Evolutionary conservation across 2,329 filamentous ascomycete species (phyloP).

Genomic region (Claviceps sp.): DNA sequence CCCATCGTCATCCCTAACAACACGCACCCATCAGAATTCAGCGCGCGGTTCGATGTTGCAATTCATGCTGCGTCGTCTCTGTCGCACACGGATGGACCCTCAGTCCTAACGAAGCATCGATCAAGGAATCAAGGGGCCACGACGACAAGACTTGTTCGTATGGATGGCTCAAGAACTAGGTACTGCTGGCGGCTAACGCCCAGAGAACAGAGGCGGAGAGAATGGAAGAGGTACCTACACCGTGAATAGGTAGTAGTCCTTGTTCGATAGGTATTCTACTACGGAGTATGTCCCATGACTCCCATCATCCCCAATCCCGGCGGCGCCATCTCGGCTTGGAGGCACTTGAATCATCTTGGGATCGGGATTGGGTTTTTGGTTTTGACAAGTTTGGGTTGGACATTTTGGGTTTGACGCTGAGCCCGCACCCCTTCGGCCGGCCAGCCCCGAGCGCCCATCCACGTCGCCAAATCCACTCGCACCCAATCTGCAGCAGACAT

Average conservation of each 20-base stretch:
- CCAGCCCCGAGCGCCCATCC: background rate
- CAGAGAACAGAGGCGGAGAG: background rate
- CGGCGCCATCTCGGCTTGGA: background rate
- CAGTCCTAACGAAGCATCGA: background rate
- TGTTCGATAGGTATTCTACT: background rate
- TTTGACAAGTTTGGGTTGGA: background rate
- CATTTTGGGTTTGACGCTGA: no score
- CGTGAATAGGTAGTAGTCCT: background rate
- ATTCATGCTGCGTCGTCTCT: background rate
- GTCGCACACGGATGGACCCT: background rate
- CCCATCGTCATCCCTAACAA: background rate
- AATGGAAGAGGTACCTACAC: no score
- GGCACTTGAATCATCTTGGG: background rate
- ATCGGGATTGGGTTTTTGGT: background rate
- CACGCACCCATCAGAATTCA: background rate
- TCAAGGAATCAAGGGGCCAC: background rate
- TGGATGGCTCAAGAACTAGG: background rate
- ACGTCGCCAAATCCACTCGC: background rate
- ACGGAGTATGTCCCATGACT: no score
- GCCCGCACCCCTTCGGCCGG: background rate
- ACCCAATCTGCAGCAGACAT: background rate
- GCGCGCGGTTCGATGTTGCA: background rate
- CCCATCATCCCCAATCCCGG: background rate
- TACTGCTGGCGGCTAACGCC: background rate
- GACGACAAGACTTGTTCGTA: no score